Conservation (phyloP, 2,329 filamentous ascomycete species). For the Aspergillus sp. region DNA sequence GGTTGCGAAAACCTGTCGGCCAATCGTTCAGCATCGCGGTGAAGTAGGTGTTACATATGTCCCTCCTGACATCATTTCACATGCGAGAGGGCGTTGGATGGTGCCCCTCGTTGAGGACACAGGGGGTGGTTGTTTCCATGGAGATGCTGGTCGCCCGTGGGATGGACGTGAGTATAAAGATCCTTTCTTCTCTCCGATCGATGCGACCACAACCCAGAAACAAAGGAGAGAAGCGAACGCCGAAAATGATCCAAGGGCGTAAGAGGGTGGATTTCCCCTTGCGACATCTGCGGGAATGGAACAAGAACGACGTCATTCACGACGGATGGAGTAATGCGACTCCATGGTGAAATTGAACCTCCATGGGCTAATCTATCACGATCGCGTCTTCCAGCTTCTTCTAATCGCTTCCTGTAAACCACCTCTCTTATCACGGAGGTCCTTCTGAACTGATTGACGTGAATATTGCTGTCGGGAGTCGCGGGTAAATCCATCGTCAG, state of each 20-base stretch:
- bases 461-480: background rate
- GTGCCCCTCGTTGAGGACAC: background rate
- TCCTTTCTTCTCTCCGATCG: background rate
- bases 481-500: background rate
- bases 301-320: background rate
- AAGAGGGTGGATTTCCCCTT: background rate
- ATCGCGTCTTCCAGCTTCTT: too few species aligned
- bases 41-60: background rate
- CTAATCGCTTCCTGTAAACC: background rate
- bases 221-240: background rate
- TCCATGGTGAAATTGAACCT: background rate
- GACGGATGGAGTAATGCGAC: background rate
- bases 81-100: background rate
- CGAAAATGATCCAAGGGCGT: background rate
- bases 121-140: too few species aligned
- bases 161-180: too few species aligned
- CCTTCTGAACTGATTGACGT: too few species aligned
- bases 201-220: background rate
- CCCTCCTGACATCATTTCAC: slow-evolving; percentile 18
- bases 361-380: too few species aligned
- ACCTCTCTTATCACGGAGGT: background rate
- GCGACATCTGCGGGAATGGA: background rate
- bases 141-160: too few species aligned
- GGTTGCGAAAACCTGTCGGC: background rate
- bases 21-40: too few species aligned